Base-by-base conservation (phyloP, 192 early-diverging fungal genomes). In the Backusella morwellensis region DNA sequence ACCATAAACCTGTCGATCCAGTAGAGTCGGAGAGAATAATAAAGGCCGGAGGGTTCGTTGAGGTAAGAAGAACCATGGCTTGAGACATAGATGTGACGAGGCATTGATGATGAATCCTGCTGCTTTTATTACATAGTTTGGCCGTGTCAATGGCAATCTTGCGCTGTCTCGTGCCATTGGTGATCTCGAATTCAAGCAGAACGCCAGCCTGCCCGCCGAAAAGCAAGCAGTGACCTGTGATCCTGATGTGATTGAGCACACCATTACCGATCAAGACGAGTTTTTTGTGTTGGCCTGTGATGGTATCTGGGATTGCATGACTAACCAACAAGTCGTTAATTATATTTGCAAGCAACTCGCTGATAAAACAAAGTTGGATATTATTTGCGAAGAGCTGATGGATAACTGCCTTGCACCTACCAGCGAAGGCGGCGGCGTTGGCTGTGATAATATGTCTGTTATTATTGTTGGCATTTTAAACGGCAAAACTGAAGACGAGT, bases 381-480 rank as follows among this genome's bases (percentile, higher is more conserved):
- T 84, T 36, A 91, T 96, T 74, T 94, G 93, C 82, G 97, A 99
- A 83, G 85, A 88, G 34, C 87, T 98, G 67, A 98, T 98, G 95
- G 93, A 97, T 74, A 82, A 86, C 70, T 98, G 98, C 77, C 87
- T 99, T 74, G 97, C 97, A n/a, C 83, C 89, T 21, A 96, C 97
- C 76, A 91, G 89, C 78, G 97, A 96, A 34, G 85, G 95, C 72
- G 94, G 92, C 56, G 94, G 95, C 26, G 90, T 99, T 63, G 98
- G 98, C 23, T 99, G 97, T 85, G 98, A 99, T 86, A 99, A 99
- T 86, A 99, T 99, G 98, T 98, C 98, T 1, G 92, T 99, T 19
- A 85, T 98, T 35, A 95, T 99, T 50, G 91, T 96, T 12, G 98
- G 87, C 5, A 82, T 98, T 59, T 87, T 98, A 75, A 88, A 94